Conservation (phyloP, 139 green algal species). For the Desmodesmus armatus region DNA sequence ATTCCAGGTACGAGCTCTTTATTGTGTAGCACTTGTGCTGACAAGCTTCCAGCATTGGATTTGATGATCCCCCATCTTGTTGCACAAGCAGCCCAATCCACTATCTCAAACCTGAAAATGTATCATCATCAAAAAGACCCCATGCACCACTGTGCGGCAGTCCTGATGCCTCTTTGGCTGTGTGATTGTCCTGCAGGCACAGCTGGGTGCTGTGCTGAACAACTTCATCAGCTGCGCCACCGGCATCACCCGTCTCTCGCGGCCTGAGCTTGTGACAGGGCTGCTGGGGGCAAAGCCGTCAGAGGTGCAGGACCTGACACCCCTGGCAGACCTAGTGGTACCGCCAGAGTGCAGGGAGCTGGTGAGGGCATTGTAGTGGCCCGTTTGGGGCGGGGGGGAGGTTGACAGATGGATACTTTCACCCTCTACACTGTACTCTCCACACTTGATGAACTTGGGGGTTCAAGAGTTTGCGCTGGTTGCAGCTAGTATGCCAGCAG, state of each 20-base stretch:
- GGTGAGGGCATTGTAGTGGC: conserved; percentile 50
- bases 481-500: no score
- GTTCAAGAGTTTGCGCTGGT: no score
- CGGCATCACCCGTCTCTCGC: conserved; percentile 57
- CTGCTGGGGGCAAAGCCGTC: conserved; percentile 61
- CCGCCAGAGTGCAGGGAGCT: conserved; percentile 69
- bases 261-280: conserved; percentile 46
- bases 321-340: conserved; percentile 78
- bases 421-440: no score
- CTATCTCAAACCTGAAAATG: no score
- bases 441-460: no score
- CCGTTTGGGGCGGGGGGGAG: no score
- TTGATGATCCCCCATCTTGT: background rate
- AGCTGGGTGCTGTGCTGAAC: conserved; percentile 53
- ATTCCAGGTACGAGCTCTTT: conserved; percentile 43
- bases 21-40: no score
- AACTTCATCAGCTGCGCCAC: conserved; percentile 60
- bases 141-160: background rate
- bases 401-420: no score
- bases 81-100: background rate
- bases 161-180: background rate
- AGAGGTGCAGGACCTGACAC: conserved; percentile 48
- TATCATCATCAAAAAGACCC: no score
- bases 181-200: conserved; percentile 25
- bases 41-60: no score